phyloP scores from a whole-genome alignment of 1,284 basidiomycete genomes.

The Pseudozyma flocculosa region DNA sequence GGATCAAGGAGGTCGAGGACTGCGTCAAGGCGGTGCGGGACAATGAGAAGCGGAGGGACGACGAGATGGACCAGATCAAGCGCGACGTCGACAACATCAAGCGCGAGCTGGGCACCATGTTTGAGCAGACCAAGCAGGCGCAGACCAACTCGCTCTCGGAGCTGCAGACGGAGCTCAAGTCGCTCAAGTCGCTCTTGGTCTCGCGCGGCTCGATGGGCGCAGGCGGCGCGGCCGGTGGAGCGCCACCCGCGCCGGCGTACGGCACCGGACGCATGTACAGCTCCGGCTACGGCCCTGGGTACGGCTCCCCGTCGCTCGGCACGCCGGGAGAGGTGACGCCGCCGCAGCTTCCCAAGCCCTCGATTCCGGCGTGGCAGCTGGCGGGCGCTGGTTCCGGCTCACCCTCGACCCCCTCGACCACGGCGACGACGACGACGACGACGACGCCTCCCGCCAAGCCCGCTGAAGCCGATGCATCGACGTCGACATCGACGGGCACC shows the following conservation, averaged over 20 bases:
- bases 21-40: slow-evolving; percentile 76
- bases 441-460: too few species aligned
- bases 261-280: slow-evolving; percentile 11
- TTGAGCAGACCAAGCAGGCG: slow-evolving; percentile 84
- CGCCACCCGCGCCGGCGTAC: slow-evolving; percentile 14
- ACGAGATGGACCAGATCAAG: slow-evolving; percentile 83
- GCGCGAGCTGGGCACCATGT: slow-evolving; percentile 91
- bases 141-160: slow-evolving; percentile 69
- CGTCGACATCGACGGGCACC: too few species aligned
- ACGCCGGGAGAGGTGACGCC: slow-evolving; percentile 33
- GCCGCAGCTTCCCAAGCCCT: slow-evolving; percentile 41
- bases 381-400: slow-evolving; percentile 13
- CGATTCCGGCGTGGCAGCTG: slow-evolving; percentile 56
- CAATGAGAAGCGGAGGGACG: slow-evolving; percentile 74
- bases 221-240: slow-evolving; percentile 2
- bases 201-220: slow-evolving; percentile 69
- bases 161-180: slow-evolving; percentile 90
- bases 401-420: too few species aligned
- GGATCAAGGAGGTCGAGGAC: slow-evolving; percentile 76
- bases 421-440: too few species aligned
- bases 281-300: slow-evolving; percentile 5
- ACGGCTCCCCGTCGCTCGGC: slow-evolving; percentile 32
- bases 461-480: too few species aligned
- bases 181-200: slow-evolving; percentile 86
- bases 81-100: slow-evolving; percentile 66